A percentile compares a stretch with the other conserved stretches of the same genome.
phyloP scores from a whole-genome alignment of 2,329 filamentous ascomycete genomes.

The Calonectria honghensis region DNA sequence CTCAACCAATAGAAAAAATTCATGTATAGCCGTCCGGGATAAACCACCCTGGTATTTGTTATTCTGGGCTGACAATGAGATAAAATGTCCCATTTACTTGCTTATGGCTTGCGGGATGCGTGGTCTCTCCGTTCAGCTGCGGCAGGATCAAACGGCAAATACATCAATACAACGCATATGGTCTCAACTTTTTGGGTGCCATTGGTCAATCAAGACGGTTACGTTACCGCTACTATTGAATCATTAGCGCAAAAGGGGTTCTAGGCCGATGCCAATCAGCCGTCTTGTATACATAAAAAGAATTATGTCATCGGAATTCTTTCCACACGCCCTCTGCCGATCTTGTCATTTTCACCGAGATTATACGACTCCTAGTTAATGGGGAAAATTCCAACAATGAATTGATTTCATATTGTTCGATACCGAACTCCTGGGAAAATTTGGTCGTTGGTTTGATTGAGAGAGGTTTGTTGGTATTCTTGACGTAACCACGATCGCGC shows the following conservation, averaged over 20 bases:
- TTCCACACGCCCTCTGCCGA: not conserved
- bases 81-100: conserved; percentile 9
- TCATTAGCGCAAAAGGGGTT: not conserved
- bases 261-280: too few relatives aligned
- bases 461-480: not conserved
- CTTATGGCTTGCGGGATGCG: conserved; percentile 20
- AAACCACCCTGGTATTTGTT: not conserved
- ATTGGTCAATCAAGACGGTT: not conserved
- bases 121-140: conserved; percentile 4
- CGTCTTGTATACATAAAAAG: not conserved
- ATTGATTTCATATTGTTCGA: not conserved
- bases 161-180: not conserved
- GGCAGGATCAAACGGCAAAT: conserved; percentile 1
- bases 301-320: not conserved
- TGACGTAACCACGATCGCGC: not conserved
- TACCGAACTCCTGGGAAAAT: not conserved
- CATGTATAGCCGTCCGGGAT: not conserved
- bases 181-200: not conserved
- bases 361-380: not conserved
- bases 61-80: conserved; percentile 9
- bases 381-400: not conserved
- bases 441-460: not conserved
- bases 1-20: not conserved
- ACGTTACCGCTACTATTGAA: not conserved
- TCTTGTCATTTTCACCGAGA: not conserved